A percentile compares a stretch with the other conserved stretches of the same genome.
Conservation (phyloP, 2,329 filamentous ascomycete species). For the Leptographium lundbergii region DNA sequence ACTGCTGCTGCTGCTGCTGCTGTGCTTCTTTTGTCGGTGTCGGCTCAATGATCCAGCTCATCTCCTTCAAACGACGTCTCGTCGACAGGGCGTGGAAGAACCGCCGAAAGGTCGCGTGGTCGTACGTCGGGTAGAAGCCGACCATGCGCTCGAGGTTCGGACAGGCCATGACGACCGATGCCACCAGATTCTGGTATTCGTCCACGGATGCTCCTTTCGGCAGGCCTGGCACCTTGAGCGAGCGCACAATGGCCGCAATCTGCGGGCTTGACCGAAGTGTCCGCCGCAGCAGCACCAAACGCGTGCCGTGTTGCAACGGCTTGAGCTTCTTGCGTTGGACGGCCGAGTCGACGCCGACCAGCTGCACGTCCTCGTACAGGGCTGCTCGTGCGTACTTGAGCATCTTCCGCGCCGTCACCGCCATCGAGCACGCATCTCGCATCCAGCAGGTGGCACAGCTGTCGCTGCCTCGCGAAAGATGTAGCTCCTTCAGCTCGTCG, state of each 20-base stretch:
- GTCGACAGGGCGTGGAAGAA: constrained; percentile 48
- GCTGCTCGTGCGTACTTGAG: constrained; percentile 35
- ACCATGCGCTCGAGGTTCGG: constrained; percentile 49
- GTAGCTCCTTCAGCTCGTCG: constrained; percentile 36
- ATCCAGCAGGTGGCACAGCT: constrained; percentile 55
- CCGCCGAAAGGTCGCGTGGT: constrained; percentile 38
- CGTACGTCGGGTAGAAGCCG: constrained; percentile 40
- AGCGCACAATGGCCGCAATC: constrained; percentile 41
- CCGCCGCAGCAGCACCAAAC: constrained; percentile 43
- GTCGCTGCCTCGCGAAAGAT: constrained; percentile 31
- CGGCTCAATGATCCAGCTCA: constrained; percentile 43
- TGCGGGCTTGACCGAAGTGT: constrained; percentile 41
- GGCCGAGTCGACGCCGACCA: constrained; percentile 40
- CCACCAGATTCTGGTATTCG: constrained; percentile 44
- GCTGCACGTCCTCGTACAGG: constrained; percentile 45
- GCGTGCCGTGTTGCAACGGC: constrained; percentile 30
- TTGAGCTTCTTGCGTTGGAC: constrained; percentile 46
- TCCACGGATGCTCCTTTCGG: constrained; percentile 25
- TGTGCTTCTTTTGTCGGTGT: constrained; percentile 17
- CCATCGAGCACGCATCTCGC: constrained; percentile 43
- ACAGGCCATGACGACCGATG: constrained; percentile 50
- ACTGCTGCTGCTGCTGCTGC: constrained; percentile 10
- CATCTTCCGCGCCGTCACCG: constrained; percentile 38
- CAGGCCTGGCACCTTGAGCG: constrained; percentile 35
- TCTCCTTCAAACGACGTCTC: constrained; percentile 39